Percentiles rank a stretch among this genome's conserved stretches.
phyloP scores from a whole-genome alignment of 352 stramenopile species.

The Pelagophyceae sp. region DNA sequence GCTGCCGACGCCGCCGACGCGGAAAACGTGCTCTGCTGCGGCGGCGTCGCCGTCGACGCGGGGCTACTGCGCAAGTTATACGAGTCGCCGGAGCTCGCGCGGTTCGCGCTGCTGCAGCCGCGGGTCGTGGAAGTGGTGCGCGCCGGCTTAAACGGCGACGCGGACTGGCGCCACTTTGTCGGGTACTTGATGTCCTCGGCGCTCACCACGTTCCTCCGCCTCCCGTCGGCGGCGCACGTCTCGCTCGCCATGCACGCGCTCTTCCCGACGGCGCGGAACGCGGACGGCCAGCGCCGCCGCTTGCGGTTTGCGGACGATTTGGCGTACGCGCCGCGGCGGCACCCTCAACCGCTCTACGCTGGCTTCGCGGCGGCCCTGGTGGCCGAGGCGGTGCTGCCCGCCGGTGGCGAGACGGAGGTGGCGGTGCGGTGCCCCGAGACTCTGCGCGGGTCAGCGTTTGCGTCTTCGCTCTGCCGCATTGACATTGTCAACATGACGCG shows the following conservation, averaged over 20 bases:
- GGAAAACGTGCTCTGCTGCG: slow-evolving; percentile 15
- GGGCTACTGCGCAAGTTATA: slow-evolving; percentile 25
- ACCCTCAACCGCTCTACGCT: slow-evolving; percentile 12
- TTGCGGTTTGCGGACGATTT: neutral
- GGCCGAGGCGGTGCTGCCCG: neutral
- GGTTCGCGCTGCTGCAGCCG: slow-evolving; percentile 28
- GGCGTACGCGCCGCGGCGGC: neutral
- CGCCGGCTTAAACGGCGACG: neutral
- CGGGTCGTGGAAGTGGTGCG: neutral
- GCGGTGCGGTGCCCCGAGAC: neutral
- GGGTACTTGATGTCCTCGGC: slow-evolving; percentile 26
- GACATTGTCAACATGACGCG: slow-evolving; percentile 39
- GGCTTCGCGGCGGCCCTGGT: slow-evolving; percentile 21
- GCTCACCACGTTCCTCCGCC: slow-evolving; percentile 34
- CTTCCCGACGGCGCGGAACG: neutral
- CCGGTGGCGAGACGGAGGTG: slow-evolving; percentile 18
- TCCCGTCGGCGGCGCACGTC: slow-evolving; percentile 26
- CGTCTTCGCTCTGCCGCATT: slow-evolving; percentile 22
- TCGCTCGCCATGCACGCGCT: slow-evolving; percentile 16
- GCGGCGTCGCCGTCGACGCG: neutral
- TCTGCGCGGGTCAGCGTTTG: neutral
- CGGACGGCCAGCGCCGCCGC: too few species aligned
- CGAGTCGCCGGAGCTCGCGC: slow-evolving; percentile 37
- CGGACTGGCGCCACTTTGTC: slow-evolving; percentile 16
- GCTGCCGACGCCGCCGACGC: neutral